phyloP scores from a whole-genome alignment of 2,329 filamentous ascomycete species.

The Corynespora cassiicola region DNA sequence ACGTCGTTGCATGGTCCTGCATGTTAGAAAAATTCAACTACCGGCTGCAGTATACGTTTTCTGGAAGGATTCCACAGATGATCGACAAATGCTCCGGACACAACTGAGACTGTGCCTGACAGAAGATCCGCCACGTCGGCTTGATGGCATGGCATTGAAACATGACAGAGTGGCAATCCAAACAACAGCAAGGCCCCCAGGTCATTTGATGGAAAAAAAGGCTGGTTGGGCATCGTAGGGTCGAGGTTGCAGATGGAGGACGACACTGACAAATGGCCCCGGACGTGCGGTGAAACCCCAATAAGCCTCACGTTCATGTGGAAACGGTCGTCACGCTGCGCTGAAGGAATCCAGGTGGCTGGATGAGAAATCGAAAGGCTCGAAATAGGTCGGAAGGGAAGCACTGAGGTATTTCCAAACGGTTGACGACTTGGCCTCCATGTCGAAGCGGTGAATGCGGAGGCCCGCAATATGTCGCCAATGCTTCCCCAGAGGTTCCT shows the following conservation, averaged over 20 bases:
- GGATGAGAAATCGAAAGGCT: too few relatives aligned
- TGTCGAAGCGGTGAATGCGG: too few relatives aligned
- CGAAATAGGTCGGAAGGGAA: too few relatives aligned
- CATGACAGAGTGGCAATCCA: not conserved
- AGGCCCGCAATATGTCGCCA: too few relatives aligned
- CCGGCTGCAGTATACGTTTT: constrained; percentile 7
- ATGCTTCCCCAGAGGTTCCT: too few relatives aligned
- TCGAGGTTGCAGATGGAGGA: too few relatives aligned
- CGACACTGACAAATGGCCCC: constrained; percentile 5
- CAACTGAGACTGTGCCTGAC: constrained; percentile 11
- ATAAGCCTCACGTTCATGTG: not conserved
- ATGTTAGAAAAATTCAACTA: not conserved
- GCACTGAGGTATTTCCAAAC: too few relatives aligned
- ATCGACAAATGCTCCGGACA: constrained; percentile 14
- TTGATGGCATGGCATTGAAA: not conserved
- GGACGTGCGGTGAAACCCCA: not conserved
- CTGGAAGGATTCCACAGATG: constrained; percentile 10
- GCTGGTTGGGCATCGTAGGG: not conserved
- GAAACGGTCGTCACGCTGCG: constrained; percentile 1
- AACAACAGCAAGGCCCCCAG: too few relatives aligned
- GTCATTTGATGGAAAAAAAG: not conserved
- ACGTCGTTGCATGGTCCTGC: constrained; percentile 1
- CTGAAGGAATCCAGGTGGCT: too few relatives aligned
- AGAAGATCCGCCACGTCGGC: constrained; percentile 2
- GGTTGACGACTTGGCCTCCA: too few relatives aligned